Conservation (phyloP, 2,329 filamentous ascomycete genomes). For the Phialophora tarda region DNA sequence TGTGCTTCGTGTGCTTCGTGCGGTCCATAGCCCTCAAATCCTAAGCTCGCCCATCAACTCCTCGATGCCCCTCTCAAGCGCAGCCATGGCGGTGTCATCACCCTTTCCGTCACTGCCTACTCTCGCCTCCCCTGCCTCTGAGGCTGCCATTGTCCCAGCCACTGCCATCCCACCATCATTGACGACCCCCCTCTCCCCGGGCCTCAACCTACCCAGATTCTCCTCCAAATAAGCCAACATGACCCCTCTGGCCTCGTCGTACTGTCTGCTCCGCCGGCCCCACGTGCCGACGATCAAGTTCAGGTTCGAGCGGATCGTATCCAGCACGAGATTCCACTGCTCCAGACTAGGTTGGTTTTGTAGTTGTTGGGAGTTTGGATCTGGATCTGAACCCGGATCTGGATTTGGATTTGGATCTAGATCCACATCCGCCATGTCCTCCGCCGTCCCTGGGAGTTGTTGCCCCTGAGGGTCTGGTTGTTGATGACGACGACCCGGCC, state of each 20-base stretch:
- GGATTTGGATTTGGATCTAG: too few relatives aligned
- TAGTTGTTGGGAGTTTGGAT: too few relatives aligned
- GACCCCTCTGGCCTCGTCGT: conserved; percentile 29
- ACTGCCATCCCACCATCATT: neutral
- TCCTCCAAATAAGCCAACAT: conserved; percentile 38
- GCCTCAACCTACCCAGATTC: conserved; percentile 21
- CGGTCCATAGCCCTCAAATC: conserved; percentile 3
- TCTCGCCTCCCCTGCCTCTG: neutral
- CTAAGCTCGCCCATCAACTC: conserved; percentile 23
- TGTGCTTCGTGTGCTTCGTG: too few relatives aligned
- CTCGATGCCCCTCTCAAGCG: conserved; percentile 13
- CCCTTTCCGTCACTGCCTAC: neutral
- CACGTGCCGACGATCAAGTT: conserved; percentile 33
- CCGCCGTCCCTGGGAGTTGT: too few relatives aligned
- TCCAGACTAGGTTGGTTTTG: neutral
- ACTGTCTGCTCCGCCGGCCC: conserved; percentile 35
- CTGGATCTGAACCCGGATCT: too few relatives aligned
- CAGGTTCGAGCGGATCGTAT: conserved; percentile 36
- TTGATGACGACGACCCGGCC: neutral
- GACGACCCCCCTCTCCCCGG: neutral
- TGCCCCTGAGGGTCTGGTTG: too few relatives aligned
- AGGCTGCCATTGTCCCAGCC: neutral
- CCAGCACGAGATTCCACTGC: conserved; percentile 26
- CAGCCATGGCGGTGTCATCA: neutral
- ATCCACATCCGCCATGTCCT: too few relatives aligned